These are phyloP conservation scores for Cotoneaster glaucophyllus DNA, from an alignment of 306 rosid genomes.

Conservation along the genomic window DNA sequence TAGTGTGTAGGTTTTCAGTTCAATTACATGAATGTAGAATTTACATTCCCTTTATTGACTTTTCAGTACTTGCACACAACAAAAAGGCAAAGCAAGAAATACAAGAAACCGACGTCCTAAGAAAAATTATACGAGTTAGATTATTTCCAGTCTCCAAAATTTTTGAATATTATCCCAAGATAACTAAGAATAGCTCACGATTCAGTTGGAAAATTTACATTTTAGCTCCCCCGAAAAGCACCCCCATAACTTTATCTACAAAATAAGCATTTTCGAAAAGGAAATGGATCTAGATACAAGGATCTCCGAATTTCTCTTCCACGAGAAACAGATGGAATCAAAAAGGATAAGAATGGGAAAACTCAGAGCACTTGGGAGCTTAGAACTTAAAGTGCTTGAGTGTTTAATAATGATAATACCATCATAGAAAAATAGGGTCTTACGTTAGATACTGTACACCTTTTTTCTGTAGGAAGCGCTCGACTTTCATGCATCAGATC, in stretches of 20 bases:
- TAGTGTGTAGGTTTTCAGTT: neutral
- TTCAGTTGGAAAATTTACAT: conserved; percentile 36
- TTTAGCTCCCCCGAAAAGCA: conserved; percentile 25
- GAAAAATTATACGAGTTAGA: neutral
- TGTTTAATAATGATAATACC: conserved; percentile 6
- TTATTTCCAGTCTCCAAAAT: conserved; percentile 27
- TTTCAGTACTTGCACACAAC: neutral
- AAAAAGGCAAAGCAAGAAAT: neutral
- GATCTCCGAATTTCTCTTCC: conserved; percentile 16
- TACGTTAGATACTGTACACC: conserved; percentile 23
- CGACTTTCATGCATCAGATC: conserved; percentile 37
- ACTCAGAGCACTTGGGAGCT: neutral
- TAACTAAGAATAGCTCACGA: conserved; percentile 17
- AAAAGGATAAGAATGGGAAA: conserved; percentile 6
- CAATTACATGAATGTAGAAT: neutral
- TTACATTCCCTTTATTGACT: neutral
- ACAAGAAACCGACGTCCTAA: neutral
- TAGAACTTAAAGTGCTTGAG: neutral
- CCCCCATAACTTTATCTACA: conserved; percentile 41
- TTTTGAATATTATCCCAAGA: conserved; percentile 26
- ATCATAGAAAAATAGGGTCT: neutral
- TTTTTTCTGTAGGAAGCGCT: neutral
- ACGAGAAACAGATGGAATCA: conserved; percentile 5
- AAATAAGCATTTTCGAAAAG: conserved; percentile 16
- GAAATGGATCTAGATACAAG: conserved; percentile 8